phyloP scores from a whole-genome alignment of 2,329 filamentous ascomycete genomes.

The Trichoderma sp. region DNA sequence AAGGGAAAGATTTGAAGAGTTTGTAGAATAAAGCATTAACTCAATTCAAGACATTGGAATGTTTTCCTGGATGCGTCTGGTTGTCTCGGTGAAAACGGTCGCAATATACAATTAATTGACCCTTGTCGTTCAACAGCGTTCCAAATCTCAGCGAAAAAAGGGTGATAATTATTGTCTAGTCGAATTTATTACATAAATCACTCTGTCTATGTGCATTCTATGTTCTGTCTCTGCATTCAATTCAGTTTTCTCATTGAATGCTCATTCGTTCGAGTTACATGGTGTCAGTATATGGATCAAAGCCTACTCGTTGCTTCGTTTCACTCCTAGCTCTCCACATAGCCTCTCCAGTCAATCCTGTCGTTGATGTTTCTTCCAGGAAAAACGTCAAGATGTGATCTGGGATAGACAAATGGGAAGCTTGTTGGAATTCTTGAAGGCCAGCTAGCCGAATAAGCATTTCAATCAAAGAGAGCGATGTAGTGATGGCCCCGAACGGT shows the following conservation, averaged over 20 bases:
- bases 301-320: constrained; percentile 51
- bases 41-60: background rate
- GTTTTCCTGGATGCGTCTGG: background rate
- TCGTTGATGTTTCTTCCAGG: constrained; percentile 60
- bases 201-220: background rate
- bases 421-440: constrained; percentile 88
- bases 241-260: background rate
- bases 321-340: constrained; percentile 45
- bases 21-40: background rate
- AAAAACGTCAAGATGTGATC: constrained; percentile 91
- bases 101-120: background rate
- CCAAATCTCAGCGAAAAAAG: background rate
- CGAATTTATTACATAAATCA: no score
- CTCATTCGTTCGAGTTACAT: background rate
- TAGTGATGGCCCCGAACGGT: constrained; percentile 52
- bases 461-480: constrained; percentile 73
- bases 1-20: background rate
- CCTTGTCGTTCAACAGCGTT: background rate
- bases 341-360: constrained; percentile 47
- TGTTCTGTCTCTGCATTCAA: background rate
- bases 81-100: background rate
- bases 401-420: constrained; percentile 82
- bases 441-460: constrained; percentile 83
- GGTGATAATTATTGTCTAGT: background rate
- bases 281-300: constrained; percentile 55